Percentiles rank a stretch among this genome's conserved stretches.
These are phyloP conservation scores for Dendryphion nanum DNA, from an alignment of 2,329 filamentous ascomycete species.

Conservation along the genomic window DNA sequence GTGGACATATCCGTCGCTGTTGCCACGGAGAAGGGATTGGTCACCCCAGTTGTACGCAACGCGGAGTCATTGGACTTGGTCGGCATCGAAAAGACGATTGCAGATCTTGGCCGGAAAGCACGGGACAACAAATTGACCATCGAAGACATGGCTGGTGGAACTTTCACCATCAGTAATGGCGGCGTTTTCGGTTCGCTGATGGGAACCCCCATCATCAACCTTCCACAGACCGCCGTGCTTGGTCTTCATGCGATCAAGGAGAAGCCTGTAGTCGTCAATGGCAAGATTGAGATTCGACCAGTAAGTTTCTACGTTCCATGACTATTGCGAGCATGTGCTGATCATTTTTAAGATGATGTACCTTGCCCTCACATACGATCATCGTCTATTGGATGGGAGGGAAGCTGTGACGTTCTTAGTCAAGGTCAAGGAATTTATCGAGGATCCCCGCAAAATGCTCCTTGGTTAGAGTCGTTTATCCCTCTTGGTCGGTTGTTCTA, in stretches of 20 bases:
- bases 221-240: conserved; percentile 86
- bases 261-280: conserved; percentile 82
- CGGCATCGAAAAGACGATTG: conserved; percentile 85
- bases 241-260: conserved; percentile 98
- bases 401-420: conserved; percentile 96
- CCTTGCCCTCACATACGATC: conserved; percentile 94
- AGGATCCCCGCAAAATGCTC: conserved; percentile 91
- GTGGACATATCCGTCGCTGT: conserved; percentile 97
- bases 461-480: conserved; percentile 40
- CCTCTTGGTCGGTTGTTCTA: background rate
- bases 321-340: conserved; percentile 5
- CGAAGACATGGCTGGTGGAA: conserved; percentile 98
- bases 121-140: conserved; percentile 96
- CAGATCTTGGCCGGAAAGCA: conserved; percentile 95
- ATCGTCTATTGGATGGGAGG: conserved; percentile 89
- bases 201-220: conserved; percentile 98
- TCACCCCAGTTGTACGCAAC: conserved; percentile 95
- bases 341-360: conserved; percentile 92
- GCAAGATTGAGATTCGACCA: conserved; percentile 90
- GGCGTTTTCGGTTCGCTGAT: conserved; percentile 96
- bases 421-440: conserved; percentile 96
- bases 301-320: conserved; percentile 39
- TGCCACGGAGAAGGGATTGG: conserved; percentile 93
- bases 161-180: conserved; percentile 96
- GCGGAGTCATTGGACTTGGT: conserved; percentile 85